Evolutionary conservation across 306 rosid species (phyloP), one percentile per base, ranked within the genome.

Genomic region (Spatholobus suberectus): DNA sequence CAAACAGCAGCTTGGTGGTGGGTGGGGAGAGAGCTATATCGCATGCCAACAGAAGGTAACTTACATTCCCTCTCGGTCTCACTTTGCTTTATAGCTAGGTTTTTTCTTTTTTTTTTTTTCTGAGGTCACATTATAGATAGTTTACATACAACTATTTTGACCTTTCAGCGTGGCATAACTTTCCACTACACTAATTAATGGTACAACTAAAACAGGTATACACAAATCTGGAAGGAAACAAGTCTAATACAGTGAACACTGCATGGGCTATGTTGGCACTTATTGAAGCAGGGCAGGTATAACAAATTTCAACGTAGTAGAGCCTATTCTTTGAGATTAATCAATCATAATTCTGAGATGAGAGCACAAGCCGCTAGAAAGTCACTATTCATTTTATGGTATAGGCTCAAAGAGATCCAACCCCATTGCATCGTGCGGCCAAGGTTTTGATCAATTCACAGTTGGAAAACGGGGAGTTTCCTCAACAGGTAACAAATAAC

Each of bases 11-110:
- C 11, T 40, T 27, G 85, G 84, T 8, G 96, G 94, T 57, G 96
- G 98, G 4, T 91, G 97, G 96, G 93, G 93, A 72, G 98, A 93
- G 83, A 93, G 97, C 85, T 90, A 89, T 43, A 80, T 91, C 11
- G 89, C 97, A 38, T 79, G 92, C 79, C 93, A 91, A 74, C 6
- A 83, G 9, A 90, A 82, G 92, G 98, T 89, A 82, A 32, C 55
- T 87, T 80, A n/a, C 51, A 52, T 70, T 23, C 27, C 63, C 27
- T 17, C 13, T 20, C 70, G 29, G 1, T 37, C 27, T 62, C 41
- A 29, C 18, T 26, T 0, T 59, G 37, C 1, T 59, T 26, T 59
- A 59, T 59, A 11, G n/a, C n/a, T n/a, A n/a, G n/a, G n/a, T n/a
- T n/a, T n/a, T n/a, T n/a, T n/a, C n/a, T n/a, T n/a, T n/a, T n/a